phyloP scores from a whole-genome alignment of 2,329 filamentous ascomycete genomes.

The Exophiala bonariae region DNA sequence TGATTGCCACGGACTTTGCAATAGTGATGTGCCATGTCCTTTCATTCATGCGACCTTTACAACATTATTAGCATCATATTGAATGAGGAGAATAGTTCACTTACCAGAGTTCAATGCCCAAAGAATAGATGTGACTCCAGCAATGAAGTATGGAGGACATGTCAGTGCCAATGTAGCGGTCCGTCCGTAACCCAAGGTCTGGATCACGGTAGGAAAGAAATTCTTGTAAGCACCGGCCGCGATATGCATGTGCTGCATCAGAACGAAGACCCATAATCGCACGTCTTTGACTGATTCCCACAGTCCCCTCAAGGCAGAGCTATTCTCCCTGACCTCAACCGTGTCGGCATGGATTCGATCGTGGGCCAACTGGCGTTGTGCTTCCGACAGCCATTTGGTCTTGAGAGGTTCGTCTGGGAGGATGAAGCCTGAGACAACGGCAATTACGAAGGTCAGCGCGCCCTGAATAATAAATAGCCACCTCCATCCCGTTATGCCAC shows the following conservation, averaged over 20 bases:
- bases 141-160: constrained; percentile 34
- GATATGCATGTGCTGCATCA: constrained; percentile 49
- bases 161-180: constrained; percentile 54
- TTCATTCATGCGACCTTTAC: constrained; percentile 26
- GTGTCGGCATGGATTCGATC: constrained; percentile 44
- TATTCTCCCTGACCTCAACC: constrained; percentile 35
- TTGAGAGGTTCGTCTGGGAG: constrained; percentile 45
- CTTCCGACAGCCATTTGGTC: constrained; percentile 30
- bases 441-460: constrained; percentile 45
- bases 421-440: constrained; percentile 40
- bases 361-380: constrained; percentile 45
- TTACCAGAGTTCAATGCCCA: constrained; percentile 1
- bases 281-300: constrained; percentile 44
- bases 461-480: constrained; percentile 64
- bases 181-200: constrained; percentile 47
- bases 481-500: constrained; percentile 59
- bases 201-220: constrained; percentile 48
- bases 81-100: constrained; percentile 7
- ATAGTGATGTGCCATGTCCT: constrained; percentile 33
- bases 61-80: constrained; percentile 1
- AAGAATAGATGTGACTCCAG: constrained; percentile 28
- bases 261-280: constrained; percentile 14
- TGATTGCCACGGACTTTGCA: constrained; percentile 26
- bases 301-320: constrained; percentile 42
- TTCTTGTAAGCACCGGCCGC: constrained; percentile 46